These are phyloP conservation scores for Fraxinus velutina DNA, from an alignment of 305 asterid genomes.

Conservation along the genomic window DNA sequence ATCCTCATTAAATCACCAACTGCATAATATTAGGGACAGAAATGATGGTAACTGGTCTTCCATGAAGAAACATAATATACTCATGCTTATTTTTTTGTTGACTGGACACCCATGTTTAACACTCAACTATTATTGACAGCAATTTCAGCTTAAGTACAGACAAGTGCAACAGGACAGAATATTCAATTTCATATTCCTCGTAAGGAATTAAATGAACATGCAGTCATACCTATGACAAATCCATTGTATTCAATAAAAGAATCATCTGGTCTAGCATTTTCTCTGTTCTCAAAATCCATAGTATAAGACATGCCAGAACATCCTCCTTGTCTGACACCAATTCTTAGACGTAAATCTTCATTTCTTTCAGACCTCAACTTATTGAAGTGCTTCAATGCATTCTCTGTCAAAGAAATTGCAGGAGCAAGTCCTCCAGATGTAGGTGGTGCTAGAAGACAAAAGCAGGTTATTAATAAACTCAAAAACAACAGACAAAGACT, in stretches of 20 bases:
- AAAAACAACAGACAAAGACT: neutral
- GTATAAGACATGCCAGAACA: slow-evolving; percentile 95
- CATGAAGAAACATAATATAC: neutral
- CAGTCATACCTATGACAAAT: slow-evolving; percentile 61
- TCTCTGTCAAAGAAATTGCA: slow-evolving; percentile 69
- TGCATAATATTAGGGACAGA: neutral
- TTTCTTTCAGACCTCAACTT: slow-evolving; percentile 63
- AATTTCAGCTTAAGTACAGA: neutral
- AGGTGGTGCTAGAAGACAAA: slow-evolving; percentile 8
- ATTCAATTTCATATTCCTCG: neutral
- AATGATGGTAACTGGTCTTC: neutral
- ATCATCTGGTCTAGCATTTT: slow-evolving; percentile 72
- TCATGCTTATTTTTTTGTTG: neutral
- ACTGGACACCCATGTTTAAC: neutral
- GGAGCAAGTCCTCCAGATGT: slow-evolving; percentile 63
- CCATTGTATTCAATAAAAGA: slow-evolving; percentile 84
- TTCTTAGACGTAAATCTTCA: slow-evolving; percentile 77
- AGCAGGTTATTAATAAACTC: neutral
- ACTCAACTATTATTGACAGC: neutral
- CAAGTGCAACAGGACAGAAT: neutral
- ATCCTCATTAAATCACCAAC: neutral
- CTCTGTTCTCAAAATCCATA: slow-evolving; percentile 87
- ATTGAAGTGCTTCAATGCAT: slow-evolving; percentile 71
- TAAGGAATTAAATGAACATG: neutral
- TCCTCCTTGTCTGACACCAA: slow-evolving; percentile 96